Evolutionary conservation across 2,329 filamentous ascomycete genomes (phyloP).

Genomic region (Paecilomyces variotii): DNA sequence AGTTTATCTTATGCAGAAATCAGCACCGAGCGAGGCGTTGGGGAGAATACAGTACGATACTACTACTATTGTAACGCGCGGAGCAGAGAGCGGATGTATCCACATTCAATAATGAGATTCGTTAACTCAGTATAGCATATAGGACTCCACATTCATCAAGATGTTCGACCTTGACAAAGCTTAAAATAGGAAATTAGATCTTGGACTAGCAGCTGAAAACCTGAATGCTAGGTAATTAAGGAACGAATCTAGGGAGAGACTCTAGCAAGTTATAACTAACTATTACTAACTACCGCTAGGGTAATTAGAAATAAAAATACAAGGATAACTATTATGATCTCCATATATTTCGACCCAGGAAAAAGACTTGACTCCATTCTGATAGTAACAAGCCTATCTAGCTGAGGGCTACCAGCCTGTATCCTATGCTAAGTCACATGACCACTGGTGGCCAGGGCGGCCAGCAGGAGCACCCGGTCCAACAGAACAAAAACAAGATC

Average conservation of each 20-base stretch:
- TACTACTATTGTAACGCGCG: neutral
- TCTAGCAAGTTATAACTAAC: too few relatives aligned
- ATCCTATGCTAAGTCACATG: too few relatives aligned
- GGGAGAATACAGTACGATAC: neutral
- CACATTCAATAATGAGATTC: neutral
- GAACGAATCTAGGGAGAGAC: too few relatives aligned
- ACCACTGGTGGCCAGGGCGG: too few relatives aligned
- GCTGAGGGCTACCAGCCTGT: too few relatives aligned
- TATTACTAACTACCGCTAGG: neutral
- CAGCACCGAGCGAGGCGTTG: too few relatives aligned
- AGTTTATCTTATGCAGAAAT: too few relatives aligned
- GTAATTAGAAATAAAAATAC: neutral
- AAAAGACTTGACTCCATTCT: neutral
- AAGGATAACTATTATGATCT: neutral
- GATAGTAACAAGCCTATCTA: neutral
- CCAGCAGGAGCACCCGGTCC: too few relatives aligned
- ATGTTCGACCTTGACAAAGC: neutral
- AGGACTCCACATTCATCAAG: neutral
- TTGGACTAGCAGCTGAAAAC: too few relatives aligned
- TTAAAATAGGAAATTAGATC: neutral
- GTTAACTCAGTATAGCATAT: neutral
- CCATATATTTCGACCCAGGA: neutral
- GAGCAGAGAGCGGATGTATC: neutral
- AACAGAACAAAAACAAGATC: too few relatives aligned
- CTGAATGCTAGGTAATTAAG: too few relatives aligned